These are phyloP conservation scores for Saccharomyces hybrid DNA, from an alignment of 1,139 yeast genomes.

Conservation along the genomic window DNA sequence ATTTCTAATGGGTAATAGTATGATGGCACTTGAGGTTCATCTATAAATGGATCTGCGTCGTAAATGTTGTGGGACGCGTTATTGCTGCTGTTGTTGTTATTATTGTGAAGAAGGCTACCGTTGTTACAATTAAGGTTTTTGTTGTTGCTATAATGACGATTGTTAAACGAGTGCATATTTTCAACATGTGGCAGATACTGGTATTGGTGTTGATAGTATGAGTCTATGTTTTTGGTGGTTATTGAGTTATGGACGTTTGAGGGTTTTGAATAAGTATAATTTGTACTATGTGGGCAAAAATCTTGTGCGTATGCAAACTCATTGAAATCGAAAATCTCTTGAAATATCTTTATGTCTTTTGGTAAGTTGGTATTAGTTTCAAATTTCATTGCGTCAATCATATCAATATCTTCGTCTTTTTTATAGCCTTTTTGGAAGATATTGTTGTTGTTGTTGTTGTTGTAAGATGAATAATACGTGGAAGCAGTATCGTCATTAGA, in stretches of 20 bases:
- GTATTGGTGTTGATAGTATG: background rate
- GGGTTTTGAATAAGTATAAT: background rate
- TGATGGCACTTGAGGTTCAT: background rate
- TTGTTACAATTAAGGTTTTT: background rate
- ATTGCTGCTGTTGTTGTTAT: background rate
- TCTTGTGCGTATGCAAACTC: background rate
- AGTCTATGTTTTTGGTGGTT: background rate
- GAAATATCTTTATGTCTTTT: background rate
- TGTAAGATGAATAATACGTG: background rate
- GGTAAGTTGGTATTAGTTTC: background rate
- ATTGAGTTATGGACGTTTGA: background rate
- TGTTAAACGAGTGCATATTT: background rate
- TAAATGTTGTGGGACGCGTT: background rate
- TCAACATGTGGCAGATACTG: background rate
- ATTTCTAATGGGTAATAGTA: slow-evolving; percentile 9
- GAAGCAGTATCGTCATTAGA: slow-evolving; percentile 2
- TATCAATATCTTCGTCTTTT: background rate
- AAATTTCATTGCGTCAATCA: background rate
- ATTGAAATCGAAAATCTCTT: background rate
- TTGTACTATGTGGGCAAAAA: background rate
- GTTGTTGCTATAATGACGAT: background rate
- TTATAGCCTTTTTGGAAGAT: background rate
- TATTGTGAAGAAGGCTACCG: background rate
- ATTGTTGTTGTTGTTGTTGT: background rate
- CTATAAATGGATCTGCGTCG: background rate